A percentile compares a stretch with the other conserved stretches of the same genome.
Evolutionary conservation across 768 basidiomycete genomes (phyloP).

Genomic region (Suillus cothurnatus): DNA sequence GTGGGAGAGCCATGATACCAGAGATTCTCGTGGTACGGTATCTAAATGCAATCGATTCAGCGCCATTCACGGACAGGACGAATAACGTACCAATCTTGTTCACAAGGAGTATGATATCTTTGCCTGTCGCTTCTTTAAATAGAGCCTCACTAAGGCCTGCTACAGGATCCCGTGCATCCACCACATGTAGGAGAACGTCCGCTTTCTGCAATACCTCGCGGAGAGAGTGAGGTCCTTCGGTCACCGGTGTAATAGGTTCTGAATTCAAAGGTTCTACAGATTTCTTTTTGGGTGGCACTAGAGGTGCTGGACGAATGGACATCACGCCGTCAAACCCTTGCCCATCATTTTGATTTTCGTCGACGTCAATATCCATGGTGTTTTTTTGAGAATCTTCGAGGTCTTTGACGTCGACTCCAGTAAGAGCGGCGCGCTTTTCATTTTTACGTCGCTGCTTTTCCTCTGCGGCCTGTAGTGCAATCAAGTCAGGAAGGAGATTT

Average conservation of each 20-base stretch:
- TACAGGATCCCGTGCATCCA: slow-evolving; percentile 84
- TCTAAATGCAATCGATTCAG: slow-evolving; percentile 46
- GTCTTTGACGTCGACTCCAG: slow-evolving; percentile 33
- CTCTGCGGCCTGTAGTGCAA: slow-evolving; percentile 62
- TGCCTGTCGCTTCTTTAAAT: slow-evolving; percentile 40
- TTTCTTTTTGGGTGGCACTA: slow-evolving; percentile 8
- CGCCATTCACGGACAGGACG: background rate
- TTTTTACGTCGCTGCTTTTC: slow-evolving; percentile 71
- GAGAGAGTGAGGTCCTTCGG: slow-evolving; percentile 29
- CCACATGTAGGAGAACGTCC: slow-evolving; percentile 77
- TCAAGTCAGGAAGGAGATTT: background rate
- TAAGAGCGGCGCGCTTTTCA: slow-evolving; percentile 52
- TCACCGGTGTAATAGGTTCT: slow-evolving; percentile 24
- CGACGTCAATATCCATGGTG: slow-evolving; percentile 33
- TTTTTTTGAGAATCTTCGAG: slow-evolving; percentile 25
- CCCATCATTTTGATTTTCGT: slow-evolving; percentile 31
- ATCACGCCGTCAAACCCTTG: slow-evolving; percentile 42
- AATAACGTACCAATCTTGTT: slow-evolving; percentile 81
- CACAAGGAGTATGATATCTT: slow-evolving; percentile 65
- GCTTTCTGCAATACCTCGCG: slow-evolving; percentile 65
- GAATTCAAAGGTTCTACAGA: background rate
- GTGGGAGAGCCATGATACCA: slow-evolving; percentile 65
- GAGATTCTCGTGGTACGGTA: slow-evolving; percentile 74
- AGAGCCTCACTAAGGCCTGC: slow-evolving; percentile 73
- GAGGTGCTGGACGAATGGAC: slow-evolving; percentile 19